Conservation (phyloP, 1,284 basidiomycete species). For the Microbotryum scabiosae region DNA sequence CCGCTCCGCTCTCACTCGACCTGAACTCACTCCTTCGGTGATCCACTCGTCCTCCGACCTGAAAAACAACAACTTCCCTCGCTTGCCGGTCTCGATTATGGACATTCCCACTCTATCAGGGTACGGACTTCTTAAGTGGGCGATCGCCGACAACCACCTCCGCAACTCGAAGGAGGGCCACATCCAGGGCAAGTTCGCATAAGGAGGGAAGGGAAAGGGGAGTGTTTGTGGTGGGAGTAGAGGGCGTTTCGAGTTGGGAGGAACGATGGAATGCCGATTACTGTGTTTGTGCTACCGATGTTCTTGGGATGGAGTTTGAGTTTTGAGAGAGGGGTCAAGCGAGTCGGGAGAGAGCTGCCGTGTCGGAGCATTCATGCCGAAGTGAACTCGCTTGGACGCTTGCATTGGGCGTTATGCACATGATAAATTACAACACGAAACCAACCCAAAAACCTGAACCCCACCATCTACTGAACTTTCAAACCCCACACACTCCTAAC, state of each 20-base stretch:
- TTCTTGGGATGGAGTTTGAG: too few relatives aligned
- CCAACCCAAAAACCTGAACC: not conserved
- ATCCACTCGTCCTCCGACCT: too few relatives aligned
- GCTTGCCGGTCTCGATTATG: too few relatives aligned
- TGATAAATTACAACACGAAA: slow-evolving; percentile 12
- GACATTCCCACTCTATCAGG: slow-evolving; percentile 45
- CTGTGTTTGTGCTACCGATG: too few relatives aligned
- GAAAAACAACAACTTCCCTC: too few relatives aligned
- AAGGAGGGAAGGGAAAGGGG: not conserved
- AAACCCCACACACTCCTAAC: slow-evolving; percentile 23
- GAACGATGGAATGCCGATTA: too few relatives aligned
- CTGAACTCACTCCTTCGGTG: not conserved
- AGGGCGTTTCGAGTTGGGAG: too few relatives aligned
- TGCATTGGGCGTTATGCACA: not conserved
- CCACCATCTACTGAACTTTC: slow-evolving; percentile 1
- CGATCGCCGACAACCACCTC: slow-evolving; percentile 59
- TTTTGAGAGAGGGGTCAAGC: too few relatives aligned
- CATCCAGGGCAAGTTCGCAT: slow-evolving; percentile 27
- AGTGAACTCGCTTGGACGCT: not conserved
- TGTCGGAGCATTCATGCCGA: not conserved
- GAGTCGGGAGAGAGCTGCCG: not conserved
- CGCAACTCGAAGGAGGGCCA: slow-evolving; percentile 75
- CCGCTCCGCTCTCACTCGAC: not conserved
- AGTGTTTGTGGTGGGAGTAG: too few relatives aligned
- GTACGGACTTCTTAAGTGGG: slow-evolving; percentile 76